Evolutionary conservation across 2,329 filamentous ascomycete species (phyloP), one percentile per base, ranked within the genome.

Genomic region (Grosmannia serpens): DNA sequence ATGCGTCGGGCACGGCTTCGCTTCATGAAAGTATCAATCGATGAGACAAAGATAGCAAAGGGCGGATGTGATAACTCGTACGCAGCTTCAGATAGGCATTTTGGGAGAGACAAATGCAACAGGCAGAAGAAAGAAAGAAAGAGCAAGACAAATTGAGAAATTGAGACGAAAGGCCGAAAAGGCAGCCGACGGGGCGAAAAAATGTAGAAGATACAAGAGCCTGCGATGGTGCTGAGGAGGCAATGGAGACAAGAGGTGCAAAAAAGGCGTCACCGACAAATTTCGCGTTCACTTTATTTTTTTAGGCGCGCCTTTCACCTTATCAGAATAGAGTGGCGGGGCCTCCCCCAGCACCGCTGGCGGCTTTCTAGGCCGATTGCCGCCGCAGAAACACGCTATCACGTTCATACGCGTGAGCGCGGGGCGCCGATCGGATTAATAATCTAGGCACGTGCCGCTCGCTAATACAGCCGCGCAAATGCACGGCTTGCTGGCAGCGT

Each of bases 311-410:
- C 50, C 15, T 53, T 38, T 22, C 51, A 6, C 27, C 46, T 26
- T 26, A 27, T 49, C 24, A 24, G 24, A 49, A 49, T 26, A 22
- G 35, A 15, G 35, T 38, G 44, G 52, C 52, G 52, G 52, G 52
- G 52, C 50, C 11, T 17, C 11, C 24, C 17, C 5, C 11, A 8
- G 24, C 49, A 27, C 29, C 3, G 8, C 17, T 41, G 47, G 54
- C 22, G 22, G 4, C 46, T 26, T 2, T 53, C 20, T 13, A 52
- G 20, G 35, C 4, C 20, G 33, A 33, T 11, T 3, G 49, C 26
- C 49, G n/a, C n/a, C 26, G 26, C 49, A 31, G 4, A 44, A 55
- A 64, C 62, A 64, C 62, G 62, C 62, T 60, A 62, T 63, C 62
- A 64, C 61, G 62, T 64, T 61, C 22, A 29, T 58, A 41, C 53